These are phyloP conservation scores for Candida caryicola DNA, from an alignment of 805 yeast genomes.

Conservation along the genomic window DNA sequence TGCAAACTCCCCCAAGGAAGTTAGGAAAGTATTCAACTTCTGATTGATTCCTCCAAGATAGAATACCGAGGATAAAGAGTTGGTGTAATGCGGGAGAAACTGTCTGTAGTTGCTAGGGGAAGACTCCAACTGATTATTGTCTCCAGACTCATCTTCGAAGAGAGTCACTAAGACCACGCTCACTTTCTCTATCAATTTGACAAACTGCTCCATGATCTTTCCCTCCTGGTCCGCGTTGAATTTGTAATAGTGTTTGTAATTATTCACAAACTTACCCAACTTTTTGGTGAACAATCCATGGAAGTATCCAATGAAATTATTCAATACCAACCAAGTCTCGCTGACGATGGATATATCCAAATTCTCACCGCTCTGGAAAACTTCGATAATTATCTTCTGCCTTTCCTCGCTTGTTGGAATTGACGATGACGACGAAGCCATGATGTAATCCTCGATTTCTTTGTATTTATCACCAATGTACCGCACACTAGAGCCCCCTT, in stretches of 20 bases:
- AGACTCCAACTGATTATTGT: conserved; percentile 33
- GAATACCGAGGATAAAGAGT: conserved; percentile 39
- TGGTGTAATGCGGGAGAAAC: conserved; percentile 39
- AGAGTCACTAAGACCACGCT: conserved; percentile 24
- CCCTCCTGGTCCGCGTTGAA: conserved; percentile 31
- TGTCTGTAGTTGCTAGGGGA: conserved; percentile 33
- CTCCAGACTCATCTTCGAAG: conserved; percentile 27
- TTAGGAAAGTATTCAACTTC: conserved; percentile 27
- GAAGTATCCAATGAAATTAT: conserved; percentile 34
- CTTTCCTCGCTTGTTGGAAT: conserved; percentile 25
- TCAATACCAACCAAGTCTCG: conserved; percentile 43
- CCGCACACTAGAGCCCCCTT: conserved; percentile 34
- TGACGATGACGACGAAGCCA: conserved; percentile 24
- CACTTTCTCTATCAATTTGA: conserved; percentile 24
- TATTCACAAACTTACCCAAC: conserved; percentile 34
- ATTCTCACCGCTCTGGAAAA: conserved; percentile 38
- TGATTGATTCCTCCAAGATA: conserved; percentile 29
- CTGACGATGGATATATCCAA: conserved; percentile 40
- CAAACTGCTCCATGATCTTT: conserved; percentile 23
- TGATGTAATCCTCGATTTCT: conserved; percentile 33
- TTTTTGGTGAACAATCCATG: conserved; percentile 29
- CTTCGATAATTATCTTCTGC: conserved; percentile 25
- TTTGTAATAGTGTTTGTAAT: conserved; percentile 33
- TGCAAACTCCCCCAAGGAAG: conserved; percentile 29
- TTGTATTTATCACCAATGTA: conserved; percentile 40